These are phyloP conservation scores for Cercospora sp. DNA, from an alignment of 2,329 filamentous ascomycete genomes.

Conservation along the genomic window DNA sequence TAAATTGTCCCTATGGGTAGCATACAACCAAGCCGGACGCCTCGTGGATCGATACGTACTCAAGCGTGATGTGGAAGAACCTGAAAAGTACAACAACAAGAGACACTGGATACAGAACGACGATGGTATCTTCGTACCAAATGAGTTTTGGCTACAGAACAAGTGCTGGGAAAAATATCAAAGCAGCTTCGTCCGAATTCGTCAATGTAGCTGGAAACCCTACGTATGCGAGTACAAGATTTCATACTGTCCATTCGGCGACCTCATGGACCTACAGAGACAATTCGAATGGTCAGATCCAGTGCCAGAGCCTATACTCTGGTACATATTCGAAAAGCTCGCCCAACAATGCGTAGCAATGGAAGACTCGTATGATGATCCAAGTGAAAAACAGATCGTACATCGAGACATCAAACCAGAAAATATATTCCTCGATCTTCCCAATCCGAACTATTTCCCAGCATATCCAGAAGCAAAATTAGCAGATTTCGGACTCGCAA, in stretches of 20 bases:
- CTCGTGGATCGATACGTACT: slow-evolving; percentile 3
- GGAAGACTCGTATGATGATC: slow-evolving; percentile 2
- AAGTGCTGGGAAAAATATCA: not conserved
- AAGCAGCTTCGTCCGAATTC: slow-evolving; percentile 1
- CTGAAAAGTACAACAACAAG: not conserved
- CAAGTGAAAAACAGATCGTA: not conserved
- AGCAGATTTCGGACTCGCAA: slow-evolving; percentile 13
- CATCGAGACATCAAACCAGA: slow-evolving; percentile 9
- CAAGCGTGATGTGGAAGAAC: not conserved
- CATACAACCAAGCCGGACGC: not conserved
- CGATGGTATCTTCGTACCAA: not conserved
- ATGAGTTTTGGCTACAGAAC: slow-evolving; percentile 1
- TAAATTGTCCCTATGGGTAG: slow-evolving; percentile 7
- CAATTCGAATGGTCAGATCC: not conserved
- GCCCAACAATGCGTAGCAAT: slow-evolving; percentile 18
- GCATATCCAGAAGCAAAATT: slow-evolving; percentile 3
- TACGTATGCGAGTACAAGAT: not conserved
- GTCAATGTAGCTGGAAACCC: not conserved
- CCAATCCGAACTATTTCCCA: not conserved
- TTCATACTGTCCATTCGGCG: slow-evolving; percentile 8
- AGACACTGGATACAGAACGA: not conserved
- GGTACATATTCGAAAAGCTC: slow-evolving; percentile 19
- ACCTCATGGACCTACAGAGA: not conserved
- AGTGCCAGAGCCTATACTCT: slow-evolving; percentile 18
- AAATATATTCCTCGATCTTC: slow-evolving; percentile 13